These are phyloP conservation scores for Lipomyces mesembrius DNA, from an alignment of 805 yeast genomes.

Conservation along the genomic window DNA sequence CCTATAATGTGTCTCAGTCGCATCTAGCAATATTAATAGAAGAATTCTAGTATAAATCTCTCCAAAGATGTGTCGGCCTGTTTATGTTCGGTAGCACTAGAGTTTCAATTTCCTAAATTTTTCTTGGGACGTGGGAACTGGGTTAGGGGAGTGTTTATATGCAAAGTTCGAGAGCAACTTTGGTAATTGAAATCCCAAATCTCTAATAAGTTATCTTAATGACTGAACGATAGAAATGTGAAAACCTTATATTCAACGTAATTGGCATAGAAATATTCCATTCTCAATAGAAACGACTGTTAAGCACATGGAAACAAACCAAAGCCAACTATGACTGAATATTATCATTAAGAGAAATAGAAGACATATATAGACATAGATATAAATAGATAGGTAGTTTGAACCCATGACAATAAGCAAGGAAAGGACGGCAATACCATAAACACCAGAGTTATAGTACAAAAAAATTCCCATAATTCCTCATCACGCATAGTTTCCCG, in stretches of 20 bases:
- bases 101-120: neutral
- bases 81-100: neutral
- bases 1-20: neutral
- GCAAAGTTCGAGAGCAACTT: too few species aligned
- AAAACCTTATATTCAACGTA: too few species aligned
- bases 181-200: neutral
- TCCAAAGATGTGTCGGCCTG: neutral
- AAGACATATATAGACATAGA: neutral
- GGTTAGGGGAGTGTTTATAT: neutral
- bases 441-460: slow-evolving; percentile 6
- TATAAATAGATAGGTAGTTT: neutral
- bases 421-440: neutral
- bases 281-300: too few species aligned
- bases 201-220: too few species aligned
- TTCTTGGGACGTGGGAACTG: neutral
- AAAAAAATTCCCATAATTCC: neutral
- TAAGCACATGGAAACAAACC: too few species aligned
- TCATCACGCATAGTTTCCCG: neutral
- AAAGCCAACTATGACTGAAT: too few species aligned
- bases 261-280: too few species aligned
- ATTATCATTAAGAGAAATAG: too few species aligned
- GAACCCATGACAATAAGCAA: neutral
- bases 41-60: neutral
- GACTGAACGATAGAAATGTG: too few species aligned
- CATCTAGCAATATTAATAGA: neutral